phyloP scores from a whole-genome alignment of 371 early-diverging fungal genomes.

The Mortierella sp. region DNA sequence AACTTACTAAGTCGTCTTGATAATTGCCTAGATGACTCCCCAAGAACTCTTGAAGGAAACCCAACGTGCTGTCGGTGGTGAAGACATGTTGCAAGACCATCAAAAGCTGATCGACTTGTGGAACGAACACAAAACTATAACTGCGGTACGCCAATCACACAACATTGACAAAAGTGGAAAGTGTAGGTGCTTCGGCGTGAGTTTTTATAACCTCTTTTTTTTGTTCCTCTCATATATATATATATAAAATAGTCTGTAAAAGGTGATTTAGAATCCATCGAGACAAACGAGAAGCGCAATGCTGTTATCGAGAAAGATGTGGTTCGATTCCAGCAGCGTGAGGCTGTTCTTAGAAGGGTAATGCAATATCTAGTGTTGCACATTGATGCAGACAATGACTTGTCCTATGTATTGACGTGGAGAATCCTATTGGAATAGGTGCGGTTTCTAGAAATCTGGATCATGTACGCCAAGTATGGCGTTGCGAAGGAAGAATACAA shows the following conservation, averaged over 20 bases:
- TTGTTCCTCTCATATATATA: neutral
- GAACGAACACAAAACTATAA: constrained; percentile 66
- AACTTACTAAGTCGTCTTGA: neutral
- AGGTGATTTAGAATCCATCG: constrained; percentile 64
- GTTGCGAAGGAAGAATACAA: constrained; percentile 69
- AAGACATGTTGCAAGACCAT: constrained; percentile 73
- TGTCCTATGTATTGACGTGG: neutral
- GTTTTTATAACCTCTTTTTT: too few relatives aligned
- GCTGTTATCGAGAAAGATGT: constrained; percentile 79
- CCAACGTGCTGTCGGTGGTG: constrained; percentile 84
- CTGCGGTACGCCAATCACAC: constrained; percentile 61
- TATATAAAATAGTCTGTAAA: constrained; percentile 62
- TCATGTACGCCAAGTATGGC: constrained; percentile 72
- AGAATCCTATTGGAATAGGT: constrained; percentile 42
- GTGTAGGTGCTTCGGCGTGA: too few relatives aligned
- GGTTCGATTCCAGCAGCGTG: constrained; percentile 74
- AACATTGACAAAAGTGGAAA: too few relatives aligned
- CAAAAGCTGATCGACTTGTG: constrained; percentile 70
- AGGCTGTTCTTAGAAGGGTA: constrained; percentile 51
- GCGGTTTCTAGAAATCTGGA: constrained; percentile 63
- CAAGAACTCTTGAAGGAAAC: constrained; percentile 83
- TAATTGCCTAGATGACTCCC: constrained; percentile 69
- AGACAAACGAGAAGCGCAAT: constrained; percentile 67
- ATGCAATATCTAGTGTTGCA: too few relatives aligned
- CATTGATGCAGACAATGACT: too few relatives aligned